phyloP scores from a whole-genome alignment of 1,284 basidiomycete genomes.

The Pseudozyma tsukubaensis region DNA sequence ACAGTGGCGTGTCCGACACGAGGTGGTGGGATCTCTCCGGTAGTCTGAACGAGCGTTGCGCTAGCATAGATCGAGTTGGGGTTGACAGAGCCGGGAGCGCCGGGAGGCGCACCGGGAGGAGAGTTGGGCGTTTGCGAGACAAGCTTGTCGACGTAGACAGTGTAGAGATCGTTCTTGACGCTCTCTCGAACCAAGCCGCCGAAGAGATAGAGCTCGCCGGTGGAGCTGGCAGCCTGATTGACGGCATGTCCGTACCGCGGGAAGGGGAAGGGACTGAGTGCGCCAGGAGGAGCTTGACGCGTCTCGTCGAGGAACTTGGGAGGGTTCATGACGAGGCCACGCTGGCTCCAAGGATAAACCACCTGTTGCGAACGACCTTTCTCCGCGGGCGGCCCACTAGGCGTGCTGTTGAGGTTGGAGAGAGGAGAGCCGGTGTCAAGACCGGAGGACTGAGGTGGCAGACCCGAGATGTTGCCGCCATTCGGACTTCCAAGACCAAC shows the following conservation, averaged over 20 bases:
- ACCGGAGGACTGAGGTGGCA: conserved; percentile 49
- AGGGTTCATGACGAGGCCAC: conserved; percentile 64
- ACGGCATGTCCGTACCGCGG: conserved; percentile 96
- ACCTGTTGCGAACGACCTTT: conserved; percentile 49
- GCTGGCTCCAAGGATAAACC: conserved; percentile 68
- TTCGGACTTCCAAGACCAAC: conserved; percentile 23
- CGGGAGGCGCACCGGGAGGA: conserved; percentile 69
- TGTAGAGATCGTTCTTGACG: conserved; percentile 92
- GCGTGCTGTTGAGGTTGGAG: conserved; percentile 12
- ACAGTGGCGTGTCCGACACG: conserved; percentile 96
- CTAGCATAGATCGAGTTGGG: conserved; percentile 72
- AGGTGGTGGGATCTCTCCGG: conserved; percentile 87
- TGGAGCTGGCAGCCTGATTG: conserved; percentile 79
- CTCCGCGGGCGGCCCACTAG: conserved; percentile 10
- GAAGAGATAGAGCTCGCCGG: conserved; percentile 93
- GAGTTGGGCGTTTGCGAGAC: conserved; percentile 78
- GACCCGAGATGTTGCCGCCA: conserved; percentile 40
- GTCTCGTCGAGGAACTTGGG: conserved; percentile 66
- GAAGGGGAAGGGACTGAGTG: conserved; percentile 76
- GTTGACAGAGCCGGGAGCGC: conserved; percentile 15
- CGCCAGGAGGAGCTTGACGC: conserved; percentile 64
- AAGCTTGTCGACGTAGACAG: conserved; percentile 60
- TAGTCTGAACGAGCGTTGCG: conserved; percentile 73
- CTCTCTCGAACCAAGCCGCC: conserved; percentile 93
- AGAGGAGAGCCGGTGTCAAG: conserved; percentile 33